phyloP scores from a whole-genome alignment of 352 stramenopile genomes.

The Pythium insidiosum region DNA sequence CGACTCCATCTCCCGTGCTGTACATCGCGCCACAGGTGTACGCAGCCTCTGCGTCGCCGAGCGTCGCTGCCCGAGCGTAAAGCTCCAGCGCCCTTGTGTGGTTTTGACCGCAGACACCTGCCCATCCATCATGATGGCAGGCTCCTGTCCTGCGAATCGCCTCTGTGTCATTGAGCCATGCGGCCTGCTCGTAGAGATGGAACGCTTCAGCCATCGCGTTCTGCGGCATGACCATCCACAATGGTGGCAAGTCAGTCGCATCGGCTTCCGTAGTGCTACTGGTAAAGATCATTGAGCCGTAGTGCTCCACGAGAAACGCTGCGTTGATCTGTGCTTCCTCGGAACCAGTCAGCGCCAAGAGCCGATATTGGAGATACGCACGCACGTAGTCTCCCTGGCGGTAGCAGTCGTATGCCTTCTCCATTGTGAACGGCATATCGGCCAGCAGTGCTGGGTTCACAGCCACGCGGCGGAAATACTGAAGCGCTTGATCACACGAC shows the following conservation, averaged over 20 bases:
- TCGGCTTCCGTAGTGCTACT: background rate
- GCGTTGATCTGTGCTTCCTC: slow-evolving; percentile 62
- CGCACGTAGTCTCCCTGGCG: slow-evolving; percentile 51
- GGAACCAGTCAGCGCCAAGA: slow-evolving; percentile 53
- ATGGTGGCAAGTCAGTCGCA: background rate
- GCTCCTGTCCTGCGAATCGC: slow-evolving; percentile 53
- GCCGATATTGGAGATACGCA: slow-evolving; percentile 59
- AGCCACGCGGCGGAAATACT: slow-evolving; percentile 59
- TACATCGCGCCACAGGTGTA: slow-evolving; percentile 62
- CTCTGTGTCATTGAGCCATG: slow-evolving; percentile 62
- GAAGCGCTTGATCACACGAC: slow-evolving; percentile 35
- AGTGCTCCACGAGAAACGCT: slow-evolving; percentile 60
- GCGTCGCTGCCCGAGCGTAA: slow-evolving; percentile 37
- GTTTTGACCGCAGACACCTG: slow-evolving; percentile 42
- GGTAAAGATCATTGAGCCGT: slow-evolving; percentile 32
- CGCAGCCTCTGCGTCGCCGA: slow-evolving; percentile 52
- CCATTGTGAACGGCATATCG: slow-evolving; percentile 49
- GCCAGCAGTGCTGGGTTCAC: slow-evolving; percentile 38
- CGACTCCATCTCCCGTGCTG: slow-evolving; percentile 34
- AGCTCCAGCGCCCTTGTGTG: slow-evolving; percentile 36
- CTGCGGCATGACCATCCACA: slow-evolving; percentile 22
- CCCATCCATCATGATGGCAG: slow-evolving; percentile 61
- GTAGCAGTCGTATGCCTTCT: slow-evolving; percentile 61
- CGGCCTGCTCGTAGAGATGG: slow-evolving; percentile 38
- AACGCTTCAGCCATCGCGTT: slow-evolving; percentile 37